Percentiles rank a stretch among this genome's conserved stretches.
phyloP scores from a whole-genome alignment of 331 rosid species.

The Quercus lobata region DNA sequence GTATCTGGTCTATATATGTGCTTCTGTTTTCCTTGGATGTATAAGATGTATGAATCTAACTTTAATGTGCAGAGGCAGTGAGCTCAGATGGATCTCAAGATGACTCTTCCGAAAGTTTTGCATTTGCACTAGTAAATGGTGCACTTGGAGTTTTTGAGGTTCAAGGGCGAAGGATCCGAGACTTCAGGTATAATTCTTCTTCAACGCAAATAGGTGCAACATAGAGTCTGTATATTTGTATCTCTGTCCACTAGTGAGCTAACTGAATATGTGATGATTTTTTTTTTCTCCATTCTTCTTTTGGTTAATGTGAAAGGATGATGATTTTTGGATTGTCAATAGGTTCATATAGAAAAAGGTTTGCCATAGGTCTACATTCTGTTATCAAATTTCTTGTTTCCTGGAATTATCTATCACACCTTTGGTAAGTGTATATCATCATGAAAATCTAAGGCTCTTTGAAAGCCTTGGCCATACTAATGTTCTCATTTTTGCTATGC shows the following conservation, averaged over 20 bases:
- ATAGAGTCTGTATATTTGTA: background rate
- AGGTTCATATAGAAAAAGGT: background rate
- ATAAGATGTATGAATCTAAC: slow-evolving; percentile 18
- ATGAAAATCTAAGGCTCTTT: background rate
- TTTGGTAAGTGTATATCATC: background rate
- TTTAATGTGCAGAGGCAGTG: slow-evolving; percentile 52
- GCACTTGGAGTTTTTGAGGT: slow-evolving; percentile 99
- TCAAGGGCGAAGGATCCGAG: slow-evolving; percentile 90
- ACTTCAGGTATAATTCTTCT: slow-evolving; percentile 67
- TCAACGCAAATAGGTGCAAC: slow-evolving; percentile 9
- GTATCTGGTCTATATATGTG: slow-evolving; percentile 22
- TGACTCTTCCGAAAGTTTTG: slow-evolving; percentile 90
- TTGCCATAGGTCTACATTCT: background rate
- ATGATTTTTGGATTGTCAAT: background rate
- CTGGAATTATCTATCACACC: background rate
- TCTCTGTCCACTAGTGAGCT: background rate
- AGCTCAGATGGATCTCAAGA: slow-evolving; percentile 77
- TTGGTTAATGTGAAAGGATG: background rate
- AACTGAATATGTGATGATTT: background rate
- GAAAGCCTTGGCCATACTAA: background rate
- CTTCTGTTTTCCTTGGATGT: slow-evolving; percentile 15
- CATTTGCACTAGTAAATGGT: slow-evolving; percentile 91
- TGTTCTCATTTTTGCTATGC: background rate
- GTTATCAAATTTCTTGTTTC: background rate
- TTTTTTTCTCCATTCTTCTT: background rate